phyloP scores from a whole-genome alignment of 2,329 filamentous ascomycete genomes.

The Geosmithia putterillii region DNA sequence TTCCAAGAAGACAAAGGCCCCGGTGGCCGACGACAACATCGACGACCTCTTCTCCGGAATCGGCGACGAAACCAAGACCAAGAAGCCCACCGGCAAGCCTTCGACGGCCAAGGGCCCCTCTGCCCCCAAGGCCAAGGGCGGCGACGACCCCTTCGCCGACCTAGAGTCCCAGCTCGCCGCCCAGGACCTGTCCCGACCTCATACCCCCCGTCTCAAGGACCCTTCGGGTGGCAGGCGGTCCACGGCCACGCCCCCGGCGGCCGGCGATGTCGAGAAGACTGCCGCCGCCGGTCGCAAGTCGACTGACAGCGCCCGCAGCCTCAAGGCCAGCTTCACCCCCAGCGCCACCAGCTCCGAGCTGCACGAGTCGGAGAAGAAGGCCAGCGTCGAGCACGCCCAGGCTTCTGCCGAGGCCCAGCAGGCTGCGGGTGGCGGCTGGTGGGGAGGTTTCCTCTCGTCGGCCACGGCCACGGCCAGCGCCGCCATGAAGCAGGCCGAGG shows the following conservation, averaged over 20 bases:
- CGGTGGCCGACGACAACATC: conserved; percentile 46
- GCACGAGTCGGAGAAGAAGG: conserved; percentile 43
- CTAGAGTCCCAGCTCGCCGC: conserved; percentile 62
- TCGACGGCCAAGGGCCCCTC: conserved; percentile 25
- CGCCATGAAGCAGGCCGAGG: conserved; percentile 87
- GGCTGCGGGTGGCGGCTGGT: conserved; percentile 61
- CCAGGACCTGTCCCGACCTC: conserved; percentile 60
- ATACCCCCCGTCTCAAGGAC: conserved; percentile 62
- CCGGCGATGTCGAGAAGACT: conserved; percentile 47
- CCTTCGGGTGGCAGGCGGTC: conserved; percentile 28
- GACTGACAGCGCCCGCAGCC: conserved; percentile 60
- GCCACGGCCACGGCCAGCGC: conserved; percentile 71
- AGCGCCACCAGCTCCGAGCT: conserved; percentile 52
- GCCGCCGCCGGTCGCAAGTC: conserved; percentile 48
- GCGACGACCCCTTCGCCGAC: conserved; percentile 75
- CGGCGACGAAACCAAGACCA: conserved; percentile 35
- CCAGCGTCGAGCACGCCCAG: conserved; percentile 28
- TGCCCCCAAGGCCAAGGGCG: conserved; percentile 34
- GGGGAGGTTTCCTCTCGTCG: conserved; percentile 75
- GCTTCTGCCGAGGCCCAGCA: conserved; percentile 9
- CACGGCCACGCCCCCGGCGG: conserved; percentile 37
- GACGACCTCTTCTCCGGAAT: conserved; percentile 55
- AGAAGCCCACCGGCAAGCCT: conserved; percentile 32
- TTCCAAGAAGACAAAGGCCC: conserved; percentile 45
- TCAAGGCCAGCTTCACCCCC: conserved; percentile 60